Percentiles rank a stretch among this genome's conserved stretches.
Evolutionary conservation across 495 filamentous ascomycete species (phyloP).

Genomic region (Lichenothelia convexa): DNA sequence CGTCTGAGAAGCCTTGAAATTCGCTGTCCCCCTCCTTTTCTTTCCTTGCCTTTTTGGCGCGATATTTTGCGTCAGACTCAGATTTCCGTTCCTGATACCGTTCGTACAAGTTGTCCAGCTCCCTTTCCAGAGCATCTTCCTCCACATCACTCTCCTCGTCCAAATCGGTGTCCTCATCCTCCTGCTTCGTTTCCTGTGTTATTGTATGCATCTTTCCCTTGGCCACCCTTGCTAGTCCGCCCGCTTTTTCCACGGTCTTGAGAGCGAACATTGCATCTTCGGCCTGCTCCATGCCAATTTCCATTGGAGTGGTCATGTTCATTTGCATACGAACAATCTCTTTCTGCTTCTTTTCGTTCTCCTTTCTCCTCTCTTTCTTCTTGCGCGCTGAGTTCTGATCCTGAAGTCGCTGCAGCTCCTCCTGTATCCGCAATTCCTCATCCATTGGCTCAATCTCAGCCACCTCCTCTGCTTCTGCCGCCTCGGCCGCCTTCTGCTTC

Average conservation of each 20-base stretch:
- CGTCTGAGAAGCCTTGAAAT: slow-evolving; percentile 77
- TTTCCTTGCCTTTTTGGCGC: slow-evolving; percentile 71
- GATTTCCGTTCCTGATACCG: slow-evolving; percentile 66
- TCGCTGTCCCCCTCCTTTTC: slow-evolving; percentile 72
- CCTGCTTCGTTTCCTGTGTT: slow-evolving; percentile 28
- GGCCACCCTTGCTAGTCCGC: slow-evolving; percentile 47
- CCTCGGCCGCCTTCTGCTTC: slow-evolving; percentile 40
- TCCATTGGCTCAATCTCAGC: slow-evolving; percentile 77
- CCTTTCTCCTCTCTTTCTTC: slow-evolving; percentile 62
- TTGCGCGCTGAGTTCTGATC: slow-evolving; percentile 55
- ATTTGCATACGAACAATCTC: slow-evolving; percentile 89
- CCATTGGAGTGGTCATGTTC: slow-evolving; percentile 88
- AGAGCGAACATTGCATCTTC: slow-evolving; percentile 69
- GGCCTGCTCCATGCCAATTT: slow-evolving; percentile 79
- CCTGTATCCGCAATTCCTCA: slow-evolving; percentile 76
- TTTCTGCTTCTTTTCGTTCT: slow-evolving; percentile 78
- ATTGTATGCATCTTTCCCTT: slow-evolving; percentile 59
- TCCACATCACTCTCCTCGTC: slow-evolving; percentile 58
- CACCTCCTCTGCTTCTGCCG: slow-evolving; percentile 39
- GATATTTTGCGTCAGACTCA: slow-evolving; percentile 63
- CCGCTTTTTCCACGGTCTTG: slow-evolving; percentile 57
- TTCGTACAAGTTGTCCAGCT: slow-evolving; percentile 74
- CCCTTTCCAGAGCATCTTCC: slow-evolving; percentile 58
- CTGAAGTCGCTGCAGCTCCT: slow-evolving; percentile 61
- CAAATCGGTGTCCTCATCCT: slow-evolving; percentile 36